Percentiles rank a stretch among this genome's conserved stretches.
phyloP scores from a whole-genome alignment of 1,139 yeast genomes.

The Geotrichum restrictum region DNA sequence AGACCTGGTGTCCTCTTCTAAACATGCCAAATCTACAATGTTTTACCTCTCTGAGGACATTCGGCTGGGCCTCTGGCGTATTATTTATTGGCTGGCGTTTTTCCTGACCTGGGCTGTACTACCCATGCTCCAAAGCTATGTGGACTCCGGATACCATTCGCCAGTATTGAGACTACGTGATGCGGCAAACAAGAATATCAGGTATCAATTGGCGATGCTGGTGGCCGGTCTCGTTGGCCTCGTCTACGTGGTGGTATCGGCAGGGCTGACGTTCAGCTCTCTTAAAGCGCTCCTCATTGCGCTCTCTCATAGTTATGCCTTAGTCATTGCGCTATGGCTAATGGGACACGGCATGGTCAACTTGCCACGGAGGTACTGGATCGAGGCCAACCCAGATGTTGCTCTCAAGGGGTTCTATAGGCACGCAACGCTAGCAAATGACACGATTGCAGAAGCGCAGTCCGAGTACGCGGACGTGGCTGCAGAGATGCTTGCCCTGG shows the following conservation, averaged over 20 bases:
- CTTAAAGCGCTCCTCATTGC: constrained; percentile 71
- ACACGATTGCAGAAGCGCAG: constrained; percentile 60
- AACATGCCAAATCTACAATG: constrained; percentile 26
- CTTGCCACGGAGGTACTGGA: constrained; percentile 60
- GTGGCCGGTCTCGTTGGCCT: constrained; percentile 53
- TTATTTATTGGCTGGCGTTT: constrained; percentile 78
- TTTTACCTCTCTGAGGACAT: constrained; percentile 46
- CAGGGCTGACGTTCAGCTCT: constrained; percentile 54
- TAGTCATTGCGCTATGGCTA: constrained; percentile 72
- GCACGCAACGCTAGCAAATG: constrained; percentile 56
- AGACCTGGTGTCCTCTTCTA: constrained; percentile 44
- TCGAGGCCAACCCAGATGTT: constrained; percentile 44
- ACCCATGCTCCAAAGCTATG: constrained; percentile 70
- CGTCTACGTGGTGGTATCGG: constrained; percentile 58
- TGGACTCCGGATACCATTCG: constrained; percentile 63
- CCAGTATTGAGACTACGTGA: constrained; percentile 48
- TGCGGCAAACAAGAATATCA: constrained; percentile 54
- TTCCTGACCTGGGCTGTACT: constrained; percentile 64
- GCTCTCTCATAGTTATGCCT: constrained; percentile 71
- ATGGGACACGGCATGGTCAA: constrained; percentile 78
- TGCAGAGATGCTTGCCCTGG: constrained; percentile 54
- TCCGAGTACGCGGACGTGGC: constrained; percentile 62
- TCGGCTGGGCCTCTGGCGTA: constrained; percentile 62
- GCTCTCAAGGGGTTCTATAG: constrained; percentile 48
- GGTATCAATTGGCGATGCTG: constrained; percentile 58